These are phyloP conservation scores for Wallacemonas sp. DNA, from an alignment of 208 protist genomes.

Conservation along the genomic window DNA sequence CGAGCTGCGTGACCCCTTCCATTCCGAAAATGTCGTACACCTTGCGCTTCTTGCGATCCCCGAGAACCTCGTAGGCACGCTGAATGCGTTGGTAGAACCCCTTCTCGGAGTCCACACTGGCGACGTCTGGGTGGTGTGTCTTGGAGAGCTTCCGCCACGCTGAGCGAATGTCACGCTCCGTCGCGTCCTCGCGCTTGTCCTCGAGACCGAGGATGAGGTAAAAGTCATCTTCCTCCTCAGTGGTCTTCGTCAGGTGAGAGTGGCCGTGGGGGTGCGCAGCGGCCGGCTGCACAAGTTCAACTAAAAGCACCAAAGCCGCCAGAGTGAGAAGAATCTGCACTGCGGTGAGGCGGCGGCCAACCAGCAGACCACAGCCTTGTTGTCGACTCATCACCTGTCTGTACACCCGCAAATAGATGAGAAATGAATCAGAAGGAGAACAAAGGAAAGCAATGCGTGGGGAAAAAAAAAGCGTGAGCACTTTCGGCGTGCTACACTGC, in stretches of 20 bases:
- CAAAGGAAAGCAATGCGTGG: no score
- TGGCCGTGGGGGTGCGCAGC: not conserved
- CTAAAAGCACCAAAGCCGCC: slow-evolving; percentile 1
- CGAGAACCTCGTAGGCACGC: slow-evolving; percentile 78
- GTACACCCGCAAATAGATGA: no score
- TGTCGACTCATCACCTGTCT: no score
- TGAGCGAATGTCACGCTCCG: slow-evolving; percentile 48
- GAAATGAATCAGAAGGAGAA: no score
- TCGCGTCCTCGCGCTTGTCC: slow-evolving; percentile 52
- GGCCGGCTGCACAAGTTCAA: not conserved
- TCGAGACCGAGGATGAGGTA: slow-evolving; percentile 52
- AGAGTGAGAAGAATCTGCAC: not conserved
- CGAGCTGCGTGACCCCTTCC: slow-evolving; percentile 58
- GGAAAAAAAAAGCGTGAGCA: no score
- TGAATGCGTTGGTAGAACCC: slow-evolving; percentile 61
- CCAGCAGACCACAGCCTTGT: no score
- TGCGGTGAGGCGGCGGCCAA: no score
- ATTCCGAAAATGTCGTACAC: slow-evolving; percentile 76
- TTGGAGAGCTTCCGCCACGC: slow-evolving; percentile 48
- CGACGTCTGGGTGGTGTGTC: slow-evolving; percentile 54
- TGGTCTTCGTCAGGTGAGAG: slow-evolving; percentile 8
- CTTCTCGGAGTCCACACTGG: slow-evolving; percentile 33
- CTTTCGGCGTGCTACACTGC: not conserved
- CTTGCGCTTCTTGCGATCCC: slow-evolving; percentile 59
- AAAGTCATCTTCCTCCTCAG: slow-evolving; percentile 41